These are phyloP conservation scores for Globisporangium nagaii DNA, from an alignment of 352 stramenopile species.

Conservation along the genomic window DNA sequence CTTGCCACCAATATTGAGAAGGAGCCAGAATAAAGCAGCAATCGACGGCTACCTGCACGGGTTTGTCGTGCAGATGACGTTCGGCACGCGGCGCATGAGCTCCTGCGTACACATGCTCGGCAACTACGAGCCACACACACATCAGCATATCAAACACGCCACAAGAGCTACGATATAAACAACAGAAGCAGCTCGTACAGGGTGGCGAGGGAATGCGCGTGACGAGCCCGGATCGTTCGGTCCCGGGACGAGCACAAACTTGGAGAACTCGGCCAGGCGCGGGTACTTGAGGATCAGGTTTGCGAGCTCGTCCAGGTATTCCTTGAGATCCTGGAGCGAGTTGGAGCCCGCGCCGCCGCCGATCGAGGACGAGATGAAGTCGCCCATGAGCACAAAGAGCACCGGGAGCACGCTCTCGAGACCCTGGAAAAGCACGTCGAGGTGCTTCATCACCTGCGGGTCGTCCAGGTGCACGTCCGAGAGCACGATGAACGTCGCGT, in stretches of 20 bases:
- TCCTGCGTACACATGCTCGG: conserved; percentile 66
- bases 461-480: conserved; percentile 94
- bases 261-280: conserved; percentile 69
- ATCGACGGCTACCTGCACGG: conserved; percentile 64
- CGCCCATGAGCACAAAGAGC: conserved; percentile 93
- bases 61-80: conserved; percentile 86
- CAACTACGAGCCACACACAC: conserved; percentile 28
- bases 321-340: conserved; percentile 73
- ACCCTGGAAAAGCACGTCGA: conserved; percentile 88
- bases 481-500: conserved; percentile 91
- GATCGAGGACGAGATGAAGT: conserved; percentile 86
- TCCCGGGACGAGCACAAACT: conserved; percentile 91
- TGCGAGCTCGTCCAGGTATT: conserved; percentile 87
- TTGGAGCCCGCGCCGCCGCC: conserved; percentile 61
- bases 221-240: conserved; percentile 88
- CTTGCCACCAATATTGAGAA: too few relatives aligned
- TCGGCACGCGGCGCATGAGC: conserved; percentile 59
- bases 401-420: conserved; percentile 70
- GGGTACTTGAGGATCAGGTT: conserved; percentile 88
- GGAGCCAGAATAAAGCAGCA: neutral
- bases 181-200: conserved; percentile 24
- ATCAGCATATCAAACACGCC: neutral
- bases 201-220: conserved; percentile 74
- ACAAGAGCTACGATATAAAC: too few relatives aligned
- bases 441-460: conserved; percentile 82